A percentile compares a stretch with the other conserved stretches of the same genome.
These are phyloP conservation scores for Bruguiera gymnorhiza DNA, from an alignment of 345 rosid species.

Conservation along the genomic window DNA sequence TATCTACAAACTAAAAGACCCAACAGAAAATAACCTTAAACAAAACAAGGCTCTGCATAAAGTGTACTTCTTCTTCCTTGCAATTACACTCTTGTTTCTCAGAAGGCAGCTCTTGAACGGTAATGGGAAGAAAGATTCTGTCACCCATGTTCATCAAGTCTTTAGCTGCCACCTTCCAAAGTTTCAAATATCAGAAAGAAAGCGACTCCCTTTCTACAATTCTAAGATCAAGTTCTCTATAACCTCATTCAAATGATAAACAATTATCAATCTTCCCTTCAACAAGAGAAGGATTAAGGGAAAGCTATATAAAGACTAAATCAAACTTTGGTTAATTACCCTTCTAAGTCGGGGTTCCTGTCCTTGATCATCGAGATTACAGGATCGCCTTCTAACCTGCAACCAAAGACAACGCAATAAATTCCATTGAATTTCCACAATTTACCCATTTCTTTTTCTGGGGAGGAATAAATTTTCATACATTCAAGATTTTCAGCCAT, in stretches of 20 bases:
- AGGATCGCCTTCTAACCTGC: slow-evolving; percentile 68
- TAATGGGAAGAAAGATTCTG: slow-evolving; percentile 64
- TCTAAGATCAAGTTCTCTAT: no score
- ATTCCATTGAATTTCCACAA: neutral
- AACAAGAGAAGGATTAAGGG: no score
- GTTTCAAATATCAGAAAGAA: slow-evolving; percentile 28
- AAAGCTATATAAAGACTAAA: no score
- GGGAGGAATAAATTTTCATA: neutral
- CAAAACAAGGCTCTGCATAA: slow-evolving; percentile 58
- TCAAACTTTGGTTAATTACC: slow-evolving; percentile 30
- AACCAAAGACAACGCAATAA: slow-evolving; percentile 1
- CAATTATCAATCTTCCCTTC: no score
- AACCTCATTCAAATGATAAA: no score
- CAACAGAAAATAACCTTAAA: slow-evolving; percentile 56
- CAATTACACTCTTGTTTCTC: slow-evolving; percentile 42
- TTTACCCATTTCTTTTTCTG: neutral
- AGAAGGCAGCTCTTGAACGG: slow-evolving; percentile 38
- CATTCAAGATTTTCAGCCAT: neutral
- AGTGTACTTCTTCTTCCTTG: slow-evolving; percentile 59
- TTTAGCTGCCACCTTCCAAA: slow-evolving; percentile 73
- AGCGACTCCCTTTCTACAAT: neutral
- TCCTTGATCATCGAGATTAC: slow-evolving; percentile 28
- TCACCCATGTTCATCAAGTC: slow-evolving; percentile 71
- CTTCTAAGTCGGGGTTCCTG: slow-evolving; percentile 50
- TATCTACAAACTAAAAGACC: slow-evolving; percentile 3